Percentiles rank a stretch among this genome's conserved stretches.
Evolutionary conservation across 2,329 filamentous ascomycete genomes (phyloP).

Genomic region (Exserohilum turcica): DNA sequence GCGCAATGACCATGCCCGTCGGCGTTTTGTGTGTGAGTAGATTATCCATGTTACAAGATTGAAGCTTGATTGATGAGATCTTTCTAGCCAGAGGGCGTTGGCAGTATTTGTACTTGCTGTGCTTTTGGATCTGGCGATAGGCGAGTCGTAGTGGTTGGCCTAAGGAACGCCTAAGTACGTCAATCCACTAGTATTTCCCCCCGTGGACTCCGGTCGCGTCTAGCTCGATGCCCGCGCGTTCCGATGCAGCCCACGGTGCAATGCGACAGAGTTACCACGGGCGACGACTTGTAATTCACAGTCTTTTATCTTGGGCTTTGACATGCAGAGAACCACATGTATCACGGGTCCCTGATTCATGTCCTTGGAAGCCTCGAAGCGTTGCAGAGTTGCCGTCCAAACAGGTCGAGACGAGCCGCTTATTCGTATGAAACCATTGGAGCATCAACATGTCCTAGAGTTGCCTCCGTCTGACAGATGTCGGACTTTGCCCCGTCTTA

Average conservation of each 20-base stretch:
- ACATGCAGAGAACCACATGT: neutral
- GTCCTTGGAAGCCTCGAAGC: neutral
- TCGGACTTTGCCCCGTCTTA: neutral
- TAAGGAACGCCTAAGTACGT: slow-evolving; percentile 1
- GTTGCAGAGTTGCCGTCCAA: neutral
- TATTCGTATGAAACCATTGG: slow-evolving; percentile 13
- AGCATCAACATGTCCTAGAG: slow-evolving; percentile 7
- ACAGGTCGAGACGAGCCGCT: slow-evolving; percentile 9
- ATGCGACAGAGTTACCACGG: neutral
- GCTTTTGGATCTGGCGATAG: neutral
- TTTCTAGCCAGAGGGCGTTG: too few species aligned
- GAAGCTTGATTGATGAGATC: neutral
- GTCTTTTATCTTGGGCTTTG: neutral
- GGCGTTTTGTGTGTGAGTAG: slow-evolving; percentile 33
- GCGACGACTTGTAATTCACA: too few species aligned
- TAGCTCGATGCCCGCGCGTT: neutral
- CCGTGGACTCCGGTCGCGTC: slow-evolving; percentile 8
- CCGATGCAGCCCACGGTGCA: neutral
- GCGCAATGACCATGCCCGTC: slow-evolving; percentile 52
- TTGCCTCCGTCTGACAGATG: neutral
- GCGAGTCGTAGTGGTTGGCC: neutral
- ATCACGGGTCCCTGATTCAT: neutral
- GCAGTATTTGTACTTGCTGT: neutral
- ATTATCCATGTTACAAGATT: slow-evolving; percentile 25
- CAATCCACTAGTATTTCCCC: neutral